phyloP scores from a whole-genome alignment of 192 early-diverging fungal species.

The Spinellus fusiger region DNA sequence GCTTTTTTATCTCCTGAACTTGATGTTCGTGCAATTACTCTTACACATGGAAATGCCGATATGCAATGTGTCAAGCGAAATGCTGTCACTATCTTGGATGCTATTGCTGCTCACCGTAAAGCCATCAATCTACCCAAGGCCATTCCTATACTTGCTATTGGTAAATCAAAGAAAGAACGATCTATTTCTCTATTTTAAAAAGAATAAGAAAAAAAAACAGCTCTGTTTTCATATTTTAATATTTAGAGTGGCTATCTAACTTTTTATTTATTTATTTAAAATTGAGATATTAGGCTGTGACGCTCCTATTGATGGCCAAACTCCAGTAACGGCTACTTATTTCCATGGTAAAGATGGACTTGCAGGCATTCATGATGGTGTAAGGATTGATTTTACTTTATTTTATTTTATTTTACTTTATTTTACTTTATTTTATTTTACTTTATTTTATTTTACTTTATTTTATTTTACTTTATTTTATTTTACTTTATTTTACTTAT shows the following conservation, averaged over 20 bases:
- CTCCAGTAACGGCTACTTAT: constrained; percentile 28
- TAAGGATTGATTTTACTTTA: constrained; percentile 9
- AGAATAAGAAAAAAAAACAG: no score
- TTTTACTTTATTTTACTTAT: no score
- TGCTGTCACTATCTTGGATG: constrained; percentile 37
- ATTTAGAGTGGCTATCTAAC: no score
- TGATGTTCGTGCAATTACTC: constrained; percentile 40
- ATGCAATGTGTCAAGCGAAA: constrained; percentile 32
- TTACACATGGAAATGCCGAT: constrained; percentile 40
- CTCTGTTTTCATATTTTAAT: no score
- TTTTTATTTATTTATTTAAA: no score
- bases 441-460: constrained; percentile 4
- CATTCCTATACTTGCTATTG: constrained; percentile 32
- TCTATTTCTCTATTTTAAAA: no score
- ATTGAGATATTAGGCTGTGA: constrained; percentile 23
- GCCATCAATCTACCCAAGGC: constrained; percentile 5
- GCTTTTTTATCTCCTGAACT: constrained; percentile 39
- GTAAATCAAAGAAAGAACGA: constrained; percentile 11
- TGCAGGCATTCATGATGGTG: constrained; percentile 31
- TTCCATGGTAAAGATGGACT: constrained; percentile 47
- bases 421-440: not conserved
- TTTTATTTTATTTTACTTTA: constrained; percentile 5
- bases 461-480: not conserved
- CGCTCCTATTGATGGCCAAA: constrained; percentile 25
- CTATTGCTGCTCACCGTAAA: constrained; percentile 29